Percentiles rank a stretch among this genome's conserved stretches.
Conservation (phyloP, 371 early-diverging fungal genomes). For the Mucor lusitanicus region DNA sequence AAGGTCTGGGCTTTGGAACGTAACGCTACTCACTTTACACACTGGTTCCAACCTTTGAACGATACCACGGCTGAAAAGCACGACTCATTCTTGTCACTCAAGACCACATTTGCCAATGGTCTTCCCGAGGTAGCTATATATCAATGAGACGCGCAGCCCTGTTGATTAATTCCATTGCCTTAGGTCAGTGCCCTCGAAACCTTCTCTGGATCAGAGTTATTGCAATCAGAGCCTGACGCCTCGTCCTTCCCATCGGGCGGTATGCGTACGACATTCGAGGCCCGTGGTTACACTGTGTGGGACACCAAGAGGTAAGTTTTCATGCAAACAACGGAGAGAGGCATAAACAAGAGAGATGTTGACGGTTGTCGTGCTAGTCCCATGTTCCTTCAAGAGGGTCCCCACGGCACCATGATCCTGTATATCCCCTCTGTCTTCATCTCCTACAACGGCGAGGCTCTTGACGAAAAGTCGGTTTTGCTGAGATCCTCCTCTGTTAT, state of each 20-base stretch:
- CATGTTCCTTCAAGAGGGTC: slow-evolving; percentile 93
- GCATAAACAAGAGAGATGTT: background rate
- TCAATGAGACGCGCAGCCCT: background rate
- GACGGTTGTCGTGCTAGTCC: slow-evolving; percentile 57
- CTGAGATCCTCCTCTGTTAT: slow-evolving; percentile 89
- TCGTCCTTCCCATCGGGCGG: slow-evolving; percentile 99
- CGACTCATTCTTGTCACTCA: slow-evolving; percentile 93
- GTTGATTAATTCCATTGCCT: background rate
- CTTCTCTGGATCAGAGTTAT: slow-evolving; percentile 94
- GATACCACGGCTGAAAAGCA: slow-evolving; percentile 99
- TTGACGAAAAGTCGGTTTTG: slow-evolving; percentile 98
- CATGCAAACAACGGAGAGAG: background rate
- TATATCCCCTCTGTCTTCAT: slow-evolving; percentile 98
- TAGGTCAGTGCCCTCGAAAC: slow-evolving; percentile 85
- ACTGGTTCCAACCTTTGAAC: slow-evolving; percentile 99
- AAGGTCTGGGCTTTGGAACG: slow-evolving; percentile 96
- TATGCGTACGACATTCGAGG: slow-evolving; percentile 97
- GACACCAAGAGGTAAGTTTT: slow-evolving; percentile 75
- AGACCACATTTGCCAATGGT: slow-evolving; percentile 69
- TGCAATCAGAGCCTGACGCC: slow-evolving; percentile 99
- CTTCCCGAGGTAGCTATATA: slow-evolving; percentile 70
- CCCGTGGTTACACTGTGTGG: slow-evolving; percentile 99
- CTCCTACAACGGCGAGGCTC: slow-evolving; percentile 97
- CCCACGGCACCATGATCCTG: slow-evolving; percentile 90
- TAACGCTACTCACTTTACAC: slow-evolving; percentile 96